phyloP scores from a whole-genome alignment of 192 early-diverging fungal species.

The Phycomyces blakesleeanus region DNA sequence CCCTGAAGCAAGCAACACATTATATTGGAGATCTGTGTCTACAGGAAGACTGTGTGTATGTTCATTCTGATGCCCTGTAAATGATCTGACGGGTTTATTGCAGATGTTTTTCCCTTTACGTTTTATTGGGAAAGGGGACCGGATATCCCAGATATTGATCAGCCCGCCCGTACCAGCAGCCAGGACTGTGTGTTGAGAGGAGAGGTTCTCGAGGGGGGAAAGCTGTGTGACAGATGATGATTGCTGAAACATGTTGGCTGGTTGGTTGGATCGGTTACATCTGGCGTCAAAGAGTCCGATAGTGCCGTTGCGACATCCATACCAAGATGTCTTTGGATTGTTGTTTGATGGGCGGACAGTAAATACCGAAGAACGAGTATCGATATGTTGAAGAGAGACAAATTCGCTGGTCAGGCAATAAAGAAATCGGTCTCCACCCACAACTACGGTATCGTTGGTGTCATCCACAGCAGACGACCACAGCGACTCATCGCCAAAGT shows the following conservation, averaged over 20 bases:
- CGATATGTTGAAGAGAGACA: background rate
- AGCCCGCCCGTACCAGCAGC: background rate
- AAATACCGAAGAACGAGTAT: background rate
- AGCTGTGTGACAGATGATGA: background rate
- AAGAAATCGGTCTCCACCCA: background rate
- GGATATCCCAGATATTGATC: background rate
- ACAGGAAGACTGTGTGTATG: background rate
- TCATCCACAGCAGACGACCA: constrained; percentile 3
- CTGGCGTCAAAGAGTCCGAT: background rate
- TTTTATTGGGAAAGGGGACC: background rate
- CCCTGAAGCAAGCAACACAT: background rate
- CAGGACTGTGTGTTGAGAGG: background rate
- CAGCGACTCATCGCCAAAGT: constrained; percentile 7
- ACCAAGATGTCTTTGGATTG: background rate
- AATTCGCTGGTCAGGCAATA: background rate
- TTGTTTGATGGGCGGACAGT: background rate
- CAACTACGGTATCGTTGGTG: background rate
- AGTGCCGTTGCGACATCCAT: background rate
- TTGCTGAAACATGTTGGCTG: background rate
- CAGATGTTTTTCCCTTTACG: background rate
- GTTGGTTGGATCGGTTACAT: background rate
- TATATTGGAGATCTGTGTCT: background rate
- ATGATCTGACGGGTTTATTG: background rate
- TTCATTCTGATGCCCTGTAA: background rate
- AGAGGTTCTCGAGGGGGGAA: background rate